These are phyloP conservation scores for Potentilla sterilis DNA, from an alignment of 306 rosid species.

Conservation along the genomic window DNA sequence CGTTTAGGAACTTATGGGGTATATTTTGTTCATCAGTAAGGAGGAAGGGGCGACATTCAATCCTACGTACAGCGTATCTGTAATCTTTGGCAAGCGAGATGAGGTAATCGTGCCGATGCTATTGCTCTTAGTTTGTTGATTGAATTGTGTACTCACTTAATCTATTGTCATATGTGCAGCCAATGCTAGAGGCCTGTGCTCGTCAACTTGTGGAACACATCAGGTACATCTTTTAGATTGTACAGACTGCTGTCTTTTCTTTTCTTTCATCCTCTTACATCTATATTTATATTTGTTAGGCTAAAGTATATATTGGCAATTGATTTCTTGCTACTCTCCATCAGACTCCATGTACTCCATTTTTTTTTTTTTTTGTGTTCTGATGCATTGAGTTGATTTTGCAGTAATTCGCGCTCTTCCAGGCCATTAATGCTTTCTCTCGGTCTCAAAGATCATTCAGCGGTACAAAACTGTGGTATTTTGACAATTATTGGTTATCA, in stretches of 20 bases:
- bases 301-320: background rate
- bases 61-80: slow-evolving; percentile 81
- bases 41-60: slow-evolving; percentile 77
- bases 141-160: slow-evolving; percentile 13
- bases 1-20: background rate
- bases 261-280: too few relatives aligned
- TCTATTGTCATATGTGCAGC: slow-evolving; percentile 46
- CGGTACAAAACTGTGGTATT: slow-evolving; percentile 32
- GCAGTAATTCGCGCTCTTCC: slow-evolving; percentile 65
- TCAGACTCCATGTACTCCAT: background rate
- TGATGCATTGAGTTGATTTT: slow-evolving; percentile 15
- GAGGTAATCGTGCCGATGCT: slow-evolving; percentile 50
- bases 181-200: slow-evolving; percentile 82
- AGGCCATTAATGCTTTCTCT: slow-evolving; percentile 76
- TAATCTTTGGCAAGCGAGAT: slow-evolving; percentile 86
- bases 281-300: too few relatives aligned
- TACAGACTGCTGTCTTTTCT: background rate
- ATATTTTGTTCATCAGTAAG: slow-evolving; percentile 49
- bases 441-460: slow-evolving; percentile 88
- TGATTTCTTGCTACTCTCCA: background rate
- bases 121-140: background rate
- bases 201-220: slow-evolving; percentile 80
- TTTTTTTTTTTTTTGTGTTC: background rate
- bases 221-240: slow-evolving; percentile 41
- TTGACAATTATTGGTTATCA: background rate